phyloP scores from a whole-genome alignment of 371 early-diverging fungal genomes.

The Apophysomyces elegans region DNA sequence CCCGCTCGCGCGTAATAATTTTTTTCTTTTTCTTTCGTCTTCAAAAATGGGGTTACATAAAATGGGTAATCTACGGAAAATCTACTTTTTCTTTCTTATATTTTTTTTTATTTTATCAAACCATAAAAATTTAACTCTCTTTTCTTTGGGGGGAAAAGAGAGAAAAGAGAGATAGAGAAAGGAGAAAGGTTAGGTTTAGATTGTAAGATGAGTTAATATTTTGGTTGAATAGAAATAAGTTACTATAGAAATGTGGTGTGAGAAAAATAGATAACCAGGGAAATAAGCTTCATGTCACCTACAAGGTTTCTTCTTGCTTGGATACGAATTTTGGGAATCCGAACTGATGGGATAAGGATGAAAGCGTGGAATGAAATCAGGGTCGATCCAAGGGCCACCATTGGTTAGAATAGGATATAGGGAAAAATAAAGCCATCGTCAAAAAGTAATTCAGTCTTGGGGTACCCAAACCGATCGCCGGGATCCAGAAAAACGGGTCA shows the following conservation, averaged over 20 bases:
- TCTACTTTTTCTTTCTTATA: background rate
- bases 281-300: constrained; percentile 10
- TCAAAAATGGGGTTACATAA: no score
- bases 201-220: no score
- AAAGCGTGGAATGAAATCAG: constrained; percentile 11
- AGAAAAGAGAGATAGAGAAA: no score
- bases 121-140: background rate
- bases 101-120: background rate
- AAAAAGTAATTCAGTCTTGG: constrained; percentile 8
- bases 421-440: constrained; percentile 1
- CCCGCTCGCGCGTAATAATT: constrained; percentile 12
- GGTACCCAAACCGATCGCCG: constrained; percentile 12
- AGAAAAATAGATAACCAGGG: constrained; percentile 10
- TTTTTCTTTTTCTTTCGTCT: background rate
- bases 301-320: constrained; percentile 11
- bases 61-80: no score
- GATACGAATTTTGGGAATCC: constrained; percentile 10
- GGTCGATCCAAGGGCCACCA: constrained; percentile 11
- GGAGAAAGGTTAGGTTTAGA: no score
- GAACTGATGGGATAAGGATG: background rate
- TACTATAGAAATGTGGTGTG: background rate
- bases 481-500: constrained; percentile 10
- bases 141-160: no score
- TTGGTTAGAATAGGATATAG: background rate
- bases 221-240: background rate